These are phyloP conservation scores for Plasmodium sp. DNA, from an alignment of 169 alveolate genomes.

Conservation along the genomic window DNA sequence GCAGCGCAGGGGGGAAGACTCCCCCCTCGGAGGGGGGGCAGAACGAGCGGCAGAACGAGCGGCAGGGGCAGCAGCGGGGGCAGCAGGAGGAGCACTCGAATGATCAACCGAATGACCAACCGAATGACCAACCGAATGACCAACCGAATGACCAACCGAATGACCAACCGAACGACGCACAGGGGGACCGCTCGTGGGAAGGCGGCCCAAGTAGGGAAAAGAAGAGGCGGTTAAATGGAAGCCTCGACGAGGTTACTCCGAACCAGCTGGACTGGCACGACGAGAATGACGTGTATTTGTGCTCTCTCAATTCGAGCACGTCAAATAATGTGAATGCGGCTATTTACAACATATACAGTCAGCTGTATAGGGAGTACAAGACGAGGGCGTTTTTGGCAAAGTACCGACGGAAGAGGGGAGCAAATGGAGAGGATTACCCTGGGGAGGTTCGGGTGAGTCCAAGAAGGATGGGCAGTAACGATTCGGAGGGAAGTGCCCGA, in stretches of 20 bases:
- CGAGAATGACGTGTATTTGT: slow-evolving; percentile 35
- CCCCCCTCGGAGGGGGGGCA: background rate
- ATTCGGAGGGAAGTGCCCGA: background rate
- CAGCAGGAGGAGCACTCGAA: no score
- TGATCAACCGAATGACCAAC: no score
- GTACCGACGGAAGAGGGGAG: background rate
- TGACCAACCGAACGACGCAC: background rate
- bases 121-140: background rate
- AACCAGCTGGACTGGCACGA: background rate
- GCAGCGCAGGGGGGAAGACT: background rate
- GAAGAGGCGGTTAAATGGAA: background rate
- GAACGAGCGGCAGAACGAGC: background rate
- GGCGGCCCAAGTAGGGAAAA: background rate
- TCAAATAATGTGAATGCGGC: slow-evolving; percentile 51
- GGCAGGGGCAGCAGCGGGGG: background rate
- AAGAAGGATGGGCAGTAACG: background rate
- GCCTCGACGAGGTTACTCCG: background rate
- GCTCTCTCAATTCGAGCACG: slow-evolving; percentile 47
- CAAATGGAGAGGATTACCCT: background rate
- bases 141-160: no score
- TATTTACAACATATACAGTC: slow-evolving; percentile 34
- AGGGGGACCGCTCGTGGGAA: background rate
- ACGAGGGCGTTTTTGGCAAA: slow-evolving; percentile 3
- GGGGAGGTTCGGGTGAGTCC: background rate
- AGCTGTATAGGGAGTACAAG: slow-evolving; percentile 60